These are phyloP conservation scores for Carex kokanica DNA, from an alignment of 176 grass and related monocot species.

Conservation along the genomic window DNA sequence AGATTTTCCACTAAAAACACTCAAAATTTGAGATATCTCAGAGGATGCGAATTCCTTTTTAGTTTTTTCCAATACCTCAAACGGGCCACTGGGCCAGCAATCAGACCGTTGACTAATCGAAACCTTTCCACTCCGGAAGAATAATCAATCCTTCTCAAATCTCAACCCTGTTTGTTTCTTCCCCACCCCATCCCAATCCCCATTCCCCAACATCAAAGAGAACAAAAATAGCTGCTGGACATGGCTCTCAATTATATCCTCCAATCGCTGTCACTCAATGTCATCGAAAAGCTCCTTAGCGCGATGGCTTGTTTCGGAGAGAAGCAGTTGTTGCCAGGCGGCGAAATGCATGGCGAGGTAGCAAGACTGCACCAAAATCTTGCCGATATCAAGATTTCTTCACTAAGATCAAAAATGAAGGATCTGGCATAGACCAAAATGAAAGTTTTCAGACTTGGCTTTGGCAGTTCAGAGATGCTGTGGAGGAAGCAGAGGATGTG, in stretches of 20 bases:
- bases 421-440: not conserved
- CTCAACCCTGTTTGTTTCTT: no score
- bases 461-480: slow-evolving; percentile 23
- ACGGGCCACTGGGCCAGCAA: no score
- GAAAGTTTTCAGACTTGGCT: not conserved
- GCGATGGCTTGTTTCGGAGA: not conserved
- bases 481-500: slow-evolving; percentile 29
- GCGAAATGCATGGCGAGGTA: slow-evolving; percentile 8
- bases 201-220: not conserved
- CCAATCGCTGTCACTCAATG: not conserved
- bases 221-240: not conserved
- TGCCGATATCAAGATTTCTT: slow-evolving; percentile 9
- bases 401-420: not conserved
- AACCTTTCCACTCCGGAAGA: no score
- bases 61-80: no score
- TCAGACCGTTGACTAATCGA: no score
- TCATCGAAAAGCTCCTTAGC: slow-evolving; percentile 14
- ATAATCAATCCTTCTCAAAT: no score
- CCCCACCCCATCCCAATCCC: no score
- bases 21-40: no score
- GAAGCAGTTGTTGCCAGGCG: not conserved
- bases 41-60: no score
- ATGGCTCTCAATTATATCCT: not conserved
- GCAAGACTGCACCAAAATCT: not conserved
- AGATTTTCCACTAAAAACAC: no score